Conservation (phyloP, 257 asterid genomes). For the Mitragyna speciosa region DNA sequence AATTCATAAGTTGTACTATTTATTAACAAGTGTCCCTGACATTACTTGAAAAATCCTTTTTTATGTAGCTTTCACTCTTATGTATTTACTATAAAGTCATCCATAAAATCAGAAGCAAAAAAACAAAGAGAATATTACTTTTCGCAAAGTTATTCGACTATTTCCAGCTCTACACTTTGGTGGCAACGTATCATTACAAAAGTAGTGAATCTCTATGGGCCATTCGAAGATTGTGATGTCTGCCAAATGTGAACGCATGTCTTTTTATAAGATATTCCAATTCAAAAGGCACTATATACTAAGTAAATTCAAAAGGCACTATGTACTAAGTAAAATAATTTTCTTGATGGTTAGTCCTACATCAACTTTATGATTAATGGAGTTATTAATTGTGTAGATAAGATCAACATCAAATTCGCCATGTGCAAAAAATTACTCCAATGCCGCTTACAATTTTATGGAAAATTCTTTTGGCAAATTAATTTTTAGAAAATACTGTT, state of each 20-base stretch:
- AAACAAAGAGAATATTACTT: slow-evolving; percentile 14
- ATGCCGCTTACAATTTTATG: too few species aligned
- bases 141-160: slow-evolving; percentile 15
- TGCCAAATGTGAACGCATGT: slow-evolving; percentile 4
- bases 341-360: neutral
- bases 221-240: slow-evolving; percentile 22
- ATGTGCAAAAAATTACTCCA: neutral
- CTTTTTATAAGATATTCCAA: neutral
- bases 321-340: neutral
- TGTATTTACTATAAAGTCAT: neutral
- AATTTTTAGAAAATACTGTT: neutral
- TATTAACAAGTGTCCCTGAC: too few species aligned
- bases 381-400: neutral
- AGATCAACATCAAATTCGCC: neutral
- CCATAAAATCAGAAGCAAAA: neutral
- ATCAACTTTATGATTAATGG: neutral
- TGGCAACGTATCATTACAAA: slow-evolving; percentile 5
- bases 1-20: too few species aligned
- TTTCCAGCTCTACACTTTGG: slow-evolving; percentile 12
- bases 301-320: neutral
- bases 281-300: neutral
- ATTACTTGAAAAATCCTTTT: too few species aligned
- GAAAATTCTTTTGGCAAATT: neutral
- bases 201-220: slow-evolving; percentile 10
- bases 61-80: too few species aligned